phyloP scores from a whole-genome alignment of 139 green algal species.

The Micromonas pusilla region DNA sequence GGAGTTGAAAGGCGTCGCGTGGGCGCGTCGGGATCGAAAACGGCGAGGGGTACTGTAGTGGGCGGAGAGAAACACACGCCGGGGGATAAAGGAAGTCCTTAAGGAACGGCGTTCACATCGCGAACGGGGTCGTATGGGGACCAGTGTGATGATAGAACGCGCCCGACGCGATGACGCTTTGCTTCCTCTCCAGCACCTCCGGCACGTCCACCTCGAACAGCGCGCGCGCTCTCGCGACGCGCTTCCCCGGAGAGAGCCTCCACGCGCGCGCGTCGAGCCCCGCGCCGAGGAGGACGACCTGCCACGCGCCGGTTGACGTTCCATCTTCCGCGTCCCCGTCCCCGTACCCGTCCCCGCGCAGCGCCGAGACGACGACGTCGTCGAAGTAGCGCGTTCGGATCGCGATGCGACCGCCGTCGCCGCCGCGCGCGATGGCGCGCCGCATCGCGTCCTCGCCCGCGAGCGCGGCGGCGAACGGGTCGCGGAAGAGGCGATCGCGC shows the following conservation, averaged over 20 bases:
- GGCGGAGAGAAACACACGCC: no score
- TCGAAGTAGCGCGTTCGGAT: constrained; percentile 20
- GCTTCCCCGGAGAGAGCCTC: not conserved
- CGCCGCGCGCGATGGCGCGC: not conserved
- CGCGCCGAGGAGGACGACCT: constrained; percentile 4
- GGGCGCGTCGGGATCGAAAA: no score
- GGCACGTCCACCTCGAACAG: not conserved
- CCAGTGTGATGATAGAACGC: no score
- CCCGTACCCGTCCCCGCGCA: no score
- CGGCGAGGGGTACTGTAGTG: no score
- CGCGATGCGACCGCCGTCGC: not conserved
- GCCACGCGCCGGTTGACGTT: not conserved
- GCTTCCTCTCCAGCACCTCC: not conserved
- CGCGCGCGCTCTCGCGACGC: not conserved
- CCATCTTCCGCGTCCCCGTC: not conserved
- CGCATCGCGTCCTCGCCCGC: not conserved
- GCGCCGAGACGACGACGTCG: not conserved
- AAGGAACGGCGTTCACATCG: no score
- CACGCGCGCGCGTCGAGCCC: constrained; percentile 5
- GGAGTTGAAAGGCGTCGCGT: no score
- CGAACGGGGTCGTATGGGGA: no score
- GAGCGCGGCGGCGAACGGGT: not conserved
- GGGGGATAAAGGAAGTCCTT: no score
- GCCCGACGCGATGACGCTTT: not conserved
- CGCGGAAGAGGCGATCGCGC: not conserved